Conservation (phyloP, 2,329 filamentous ascomycete genomes). For the Fusarium sambucinum region DNA sequence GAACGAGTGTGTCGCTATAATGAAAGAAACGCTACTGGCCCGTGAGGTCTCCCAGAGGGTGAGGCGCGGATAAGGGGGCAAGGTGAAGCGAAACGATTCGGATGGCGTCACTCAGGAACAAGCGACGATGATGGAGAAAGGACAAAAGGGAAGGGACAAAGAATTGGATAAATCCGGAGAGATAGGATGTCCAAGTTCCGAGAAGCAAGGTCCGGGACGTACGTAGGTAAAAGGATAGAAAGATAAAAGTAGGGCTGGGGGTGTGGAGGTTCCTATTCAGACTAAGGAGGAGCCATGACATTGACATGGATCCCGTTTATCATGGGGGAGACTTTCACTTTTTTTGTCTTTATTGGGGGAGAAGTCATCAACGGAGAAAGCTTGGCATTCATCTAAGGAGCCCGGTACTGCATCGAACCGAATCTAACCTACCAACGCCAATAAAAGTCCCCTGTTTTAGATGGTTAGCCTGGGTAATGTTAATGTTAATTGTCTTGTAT, state of each 20-base stretch:
- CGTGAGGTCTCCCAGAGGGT: conserved; percentile 28
- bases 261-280: conserved; percentile 34
- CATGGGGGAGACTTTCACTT: conserved; percentile 35
- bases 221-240: conserved; percentile 4
- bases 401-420: conserved; percentile 6
- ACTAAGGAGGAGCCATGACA: conserved; percentile 42
- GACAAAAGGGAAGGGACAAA: conserved; percentile 26
- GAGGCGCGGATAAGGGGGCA: conserved; percentile 35
- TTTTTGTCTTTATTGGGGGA: conserved; percentile 20
- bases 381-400: conserved; percentile 27
- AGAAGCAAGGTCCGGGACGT: neutral
- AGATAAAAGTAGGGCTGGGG: conserved; percentile 41
- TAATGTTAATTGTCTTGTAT: conserved; percentile 16
- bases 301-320: conserved; percentile 37
- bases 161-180: conserved; percentile 35
- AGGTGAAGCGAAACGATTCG: conserved; percentile 26
- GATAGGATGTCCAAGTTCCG: conserved; percentile 2
- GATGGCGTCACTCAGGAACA: conserved; percentile 38
- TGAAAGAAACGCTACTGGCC: conserved; percentile 22
- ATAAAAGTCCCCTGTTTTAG: conserved; percentile 35
- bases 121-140: conserved; percentile 34
- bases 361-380: conserved; percentile 28
- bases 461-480: neutral
- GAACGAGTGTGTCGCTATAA: conserved; percentile 38
- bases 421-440: conserved; percentile 13